Evolutionary conservation across 2,329 filamentous ascomycete genomes (phyloP), one percentile per base, ranked within the genome.

Genomic region (Fusarium compactum): DNA sequence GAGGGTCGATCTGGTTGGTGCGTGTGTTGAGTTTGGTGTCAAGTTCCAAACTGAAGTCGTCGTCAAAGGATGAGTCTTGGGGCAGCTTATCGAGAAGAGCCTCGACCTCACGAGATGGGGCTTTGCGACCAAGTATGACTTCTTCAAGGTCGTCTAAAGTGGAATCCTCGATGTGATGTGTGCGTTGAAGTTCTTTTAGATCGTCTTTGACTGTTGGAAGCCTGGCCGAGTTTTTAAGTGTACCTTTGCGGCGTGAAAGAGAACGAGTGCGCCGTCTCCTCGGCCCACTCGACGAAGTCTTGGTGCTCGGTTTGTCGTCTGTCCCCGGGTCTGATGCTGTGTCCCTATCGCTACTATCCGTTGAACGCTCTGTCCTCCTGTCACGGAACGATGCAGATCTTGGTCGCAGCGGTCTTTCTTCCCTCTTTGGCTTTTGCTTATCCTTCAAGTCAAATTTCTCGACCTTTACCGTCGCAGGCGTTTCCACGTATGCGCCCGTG

Each of bases 141-240:
- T 85, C 84, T 60, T 86, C 86, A 30, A 89, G 79, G 65, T 89
- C 85, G 50, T 89, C 87, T n/a, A 89, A 76, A 1, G 87, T 89
- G 2, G 86, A 87, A 71, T 89, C 87, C 20, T 89, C 87, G 27
- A 89, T 84, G 56, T 88, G 82, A 71, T 88, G 83, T 46, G 78
- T 79, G 18, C 82, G 82, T 66, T 87, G 82, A 47, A 90, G 85
- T 53, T 86, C 83, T 29, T 83, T 78, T 29, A 89, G 77, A 69
- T 90, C 87, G 60, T 88, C 86, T 58, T 82, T 85, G 56, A 87
- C 87, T 4, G 84, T 86, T 3, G 85, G 83, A 5, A 82, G 85
- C 61, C 82, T 85, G 55, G 84, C 84, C 6, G 87, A 85, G 78
- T 89, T 89, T 66, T 82, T 80, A 38, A 88, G 75, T 14, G 84